phyloP scores from a whole-genome alignment of 2,329 filamentous ascomycete species.

The Penicillium janthinellum region DNA sequence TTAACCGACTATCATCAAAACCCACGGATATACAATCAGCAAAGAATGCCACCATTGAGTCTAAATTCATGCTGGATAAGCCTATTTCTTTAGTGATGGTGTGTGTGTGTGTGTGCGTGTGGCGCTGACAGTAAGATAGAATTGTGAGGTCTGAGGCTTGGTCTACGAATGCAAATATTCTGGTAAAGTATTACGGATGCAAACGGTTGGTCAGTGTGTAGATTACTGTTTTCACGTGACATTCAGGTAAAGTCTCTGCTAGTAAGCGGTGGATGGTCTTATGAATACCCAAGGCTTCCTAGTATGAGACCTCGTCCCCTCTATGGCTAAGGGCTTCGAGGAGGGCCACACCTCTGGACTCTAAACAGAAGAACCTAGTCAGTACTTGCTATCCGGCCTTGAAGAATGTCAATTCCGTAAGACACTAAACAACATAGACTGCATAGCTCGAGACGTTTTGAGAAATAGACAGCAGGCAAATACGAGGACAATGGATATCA shows the following conservation, averaged over 20 bases:
- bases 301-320: neutral
- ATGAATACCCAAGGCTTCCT: neutral
- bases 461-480: neutral
- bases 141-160: neutral
- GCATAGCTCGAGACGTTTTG: neutral
- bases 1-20: neutral
- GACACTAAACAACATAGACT: neutral
- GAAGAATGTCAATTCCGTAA: neutral
- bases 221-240: neutral
- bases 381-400: neutral
- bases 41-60: neutral
- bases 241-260: neutral
- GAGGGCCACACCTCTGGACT: neutral
- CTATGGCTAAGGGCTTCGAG: too few species aligned
- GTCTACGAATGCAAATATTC: neutral
- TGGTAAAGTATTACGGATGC: neutral
- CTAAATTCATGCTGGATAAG: neutral
- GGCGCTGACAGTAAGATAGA: neutral
- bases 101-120: neutral
- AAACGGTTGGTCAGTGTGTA: neutral
- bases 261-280: neutral
- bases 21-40: neutral
- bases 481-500: too few species aligned
- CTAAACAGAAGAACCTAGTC: neutral
- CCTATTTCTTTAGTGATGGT: neutral